Percentiles rank a stretch among this genome's conserved stretches.
Conservation (phyloP, 768 basidiomycete species). For the Lactarius sanguifluus region DNA sequence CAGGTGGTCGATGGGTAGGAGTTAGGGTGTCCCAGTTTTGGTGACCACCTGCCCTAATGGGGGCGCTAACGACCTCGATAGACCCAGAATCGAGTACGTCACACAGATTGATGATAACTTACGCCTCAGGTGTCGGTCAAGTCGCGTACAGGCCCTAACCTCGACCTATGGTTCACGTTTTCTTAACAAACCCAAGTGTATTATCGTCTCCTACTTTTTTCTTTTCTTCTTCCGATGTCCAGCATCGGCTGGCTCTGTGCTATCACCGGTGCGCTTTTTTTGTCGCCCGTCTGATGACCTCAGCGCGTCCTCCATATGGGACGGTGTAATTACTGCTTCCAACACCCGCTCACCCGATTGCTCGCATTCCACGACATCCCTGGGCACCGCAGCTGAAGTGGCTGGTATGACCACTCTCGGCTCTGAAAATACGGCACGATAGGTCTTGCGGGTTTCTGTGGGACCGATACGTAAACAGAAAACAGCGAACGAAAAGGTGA, state of each 20-base stretch:
- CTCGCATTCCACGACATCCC: neutral
- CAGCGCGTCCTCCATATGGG: neutral
- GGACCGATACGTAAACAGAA: neutral
- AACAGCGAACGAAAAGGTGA: neutral
- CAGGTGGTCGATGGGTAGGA: neutral
- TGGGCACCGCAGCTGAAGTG: neutral
- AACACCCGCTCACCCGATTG: neutral
- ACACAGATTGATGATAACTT: too few species aligned
- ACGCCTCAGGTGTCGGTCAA: too few species aligned
- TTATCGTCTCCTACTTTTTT: neutral
- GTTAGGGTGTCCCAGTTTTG: too few species aligned
- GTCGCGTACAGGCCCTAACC: neutral
- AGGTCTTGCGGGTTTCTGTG: slow-evolving; percentile 78
- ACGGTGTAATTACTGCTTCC: neutral
- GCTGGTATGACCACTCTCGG: slow-evolving; percentile 61
- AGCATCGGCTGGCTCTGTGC: slow-evolving; percentile 2
- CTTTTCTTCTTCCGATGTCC: slow-evolving; percentile 25
- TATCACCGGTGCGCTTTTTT: slow-evolving; percentile 9
- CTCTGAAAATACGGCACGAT: slow-evolving; percentile 76
- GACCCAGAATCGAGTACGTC: too few species aligned
- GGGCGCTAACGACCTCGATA: too few species aligned
- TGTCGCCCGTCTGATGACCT: slow-evolving; percentile 10
- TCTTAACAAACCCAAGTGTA: neutral
- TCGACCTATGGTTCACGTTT: neutral
- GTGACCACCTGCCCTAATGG: too few species aligned